phyloP scores from a whole-genome alignment of 345 rosid species.

The Gossypium rotundifolium region DNA sequence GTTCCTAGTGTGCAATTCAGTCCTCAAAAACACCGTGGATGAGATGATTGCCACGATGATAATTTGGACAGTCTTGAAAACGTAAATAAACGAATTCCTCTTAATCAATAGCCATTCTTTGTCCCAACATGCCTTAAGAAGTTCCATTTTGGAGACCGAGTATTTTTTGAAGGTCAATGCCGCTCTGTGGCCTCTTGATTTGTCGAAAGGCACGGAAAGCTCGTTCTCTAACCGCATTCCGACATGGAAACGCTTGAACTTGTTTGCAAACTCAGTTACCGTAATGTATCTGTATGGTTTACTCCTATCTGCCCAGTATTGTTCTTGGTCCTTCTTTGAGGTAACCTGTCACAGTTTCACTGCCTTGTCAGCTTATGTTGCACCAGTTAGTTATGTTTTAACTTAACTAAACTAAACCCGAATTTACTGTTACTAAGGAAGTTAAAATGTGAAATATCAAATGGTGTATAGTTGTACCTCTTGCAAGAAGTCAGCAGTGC shows the following conservation, averaged over 20 bases:
- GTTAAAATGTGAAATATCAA: not conserved
- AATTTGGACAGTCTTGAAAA: slow-evolving; percentile 66
- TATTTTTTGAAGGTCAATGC: slow-evolving; percentile 57
- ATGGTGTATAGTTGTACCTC: slow-evolving; percentile 41
- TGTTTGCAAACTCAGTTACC: slow-evolving; percentile 50
- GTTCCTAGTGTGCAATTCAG: slow-evolving; percentile 48
- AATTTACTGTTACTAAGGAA: not conserved
- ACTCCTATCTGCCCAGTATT: slow-evolving; percentile 61
- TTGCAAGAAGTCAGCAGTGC: slow-evolving; percentile 84
- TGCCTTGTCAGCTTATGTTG: not conserved
- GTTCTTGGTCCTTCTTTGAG: slow-evolving; percentile 86
- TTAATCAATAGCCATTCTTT: slow-evolving; percentile 66
- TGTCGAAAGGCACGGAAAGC: slow-evolving; percentile 61
- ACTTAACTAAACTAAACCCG: not conserved
- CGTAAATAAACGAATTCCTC: slow-evolving; percentile 61
- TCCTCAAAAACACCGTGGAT: slow-evolving; percentile 57
- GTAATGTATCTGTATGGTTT: slow-evolving; percentile 61
- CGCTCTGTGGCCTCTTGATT: slow-evolving; percentile 54
- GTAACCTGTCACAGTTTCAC: slow-evolving; percentile 46
- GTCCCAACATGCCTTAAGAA: slow-evolving; percentile 69
- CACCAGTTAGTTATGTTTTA: not conserved
- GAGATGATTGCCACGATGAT: slow-evolving; percentile 49
- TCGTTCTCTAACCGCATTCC: slow-evolving; percentile 51
- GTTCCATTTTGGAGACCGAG: slow-evolving; percentile 51
- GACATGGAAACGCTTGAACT: slow-evolving; percentile 58